These are phyloP conservation scores for Juglanconis juglandina DNA, from an alignment of 2,329 filamentous ascomycete genomes.

Conservation along the genomic window DNA sequence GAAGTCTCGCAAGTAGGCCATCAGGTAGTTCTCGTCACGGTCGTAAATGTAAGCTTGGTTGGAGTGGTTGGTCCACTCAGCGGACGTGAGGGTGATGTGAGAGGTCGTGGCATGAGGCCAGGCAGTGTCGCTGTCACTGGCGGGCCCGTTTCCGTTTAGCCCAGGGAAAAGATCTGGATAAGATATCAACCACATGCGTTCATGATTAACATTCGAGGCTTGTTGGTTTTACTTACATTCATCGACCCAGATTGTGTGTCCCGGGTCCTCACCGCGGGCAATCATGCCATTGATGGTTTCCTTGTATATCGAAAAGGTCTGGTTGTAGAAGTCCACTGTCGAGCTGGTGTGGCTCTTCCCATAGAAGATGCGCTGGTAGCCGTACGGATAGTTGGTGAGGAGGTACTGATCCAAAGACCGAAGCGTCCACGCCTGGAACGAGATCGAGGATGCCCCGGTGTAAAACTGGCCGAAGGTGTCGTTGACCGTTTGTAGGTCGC, in stretches of 20 bases:
- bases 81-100: conserved; percentile 12
- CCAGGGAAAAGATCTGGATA: conserved; percentile 9
- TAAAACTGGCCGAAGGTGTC: conserved; percentile 4
- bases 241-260: conserved; percentile 12
- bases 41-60: conserved; percentile 10
- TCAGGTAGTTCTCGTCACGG: conserved; percentile 8
- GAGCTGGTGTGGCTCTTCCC: conserved; percentile 14
- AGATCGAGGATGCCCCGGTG: conserved; percentile 1
- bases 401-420: conserved; percentile 13
- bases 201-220: background rate
- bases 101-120: conserved; percentile 13
- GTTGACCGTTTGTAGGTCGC: conserved; percentile 2
- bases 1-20: conserved; percentile 11
- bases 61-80: conserved; percentile 13
- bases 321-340: conserved; percentile 5
- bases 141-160: background rate
- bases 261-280: conserved; percentile 11
- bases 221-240: conserved; percentile 3
- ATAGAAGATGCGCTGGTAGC: conserved; percentile 9
- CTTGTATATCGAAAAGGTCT: conserved; percentile 12
- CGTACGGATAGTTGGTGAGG: conserved; percentile 13
- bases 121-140: conserved; percentile 9
- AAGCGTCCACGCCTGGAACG: conserved; percentile 1
- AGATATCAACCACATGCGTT: background rate
- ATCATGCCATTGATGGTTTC: conserved; percentile 7